Base-by-base conservation (phyloP, 2,329 filamentous ascomycete genomes). In the Xylariaceae sp. region DNA sequence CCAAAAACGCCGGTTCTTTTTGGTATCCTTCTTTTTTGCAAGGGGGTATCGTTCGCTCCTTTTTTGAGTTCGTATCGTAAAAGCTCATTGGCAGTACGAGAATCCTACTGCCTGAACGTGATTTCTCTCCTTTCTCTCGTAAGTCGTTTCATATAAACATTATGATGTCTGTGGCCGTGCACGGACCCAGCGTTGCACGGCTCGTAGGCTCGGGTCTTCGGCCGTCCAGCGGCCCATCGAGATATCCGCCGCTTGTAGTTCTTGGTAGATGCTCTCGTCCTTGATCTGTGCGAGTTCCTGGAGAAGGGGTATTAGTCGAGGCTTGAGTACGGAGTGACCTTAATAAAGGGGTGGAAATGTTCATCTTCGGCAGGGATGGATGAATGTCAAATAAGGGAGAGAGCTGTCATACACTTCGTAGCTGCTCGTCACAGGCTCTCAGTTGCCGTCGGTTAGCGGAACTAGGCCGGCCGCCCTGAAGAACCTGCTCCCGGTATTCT, bases 201-300 rank as follows among this genome's bases (percentile, higher is more conserved):
- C 64, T 38, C 72, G 65, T 36, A 80, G 61, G 48, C 70, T 74
- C 2, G 78, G 78, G 54, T 82, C 78, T 54, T 82, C 78, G 47
- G 63, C 68, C 51, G 70, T 78, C 78, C 78, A 83, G 62, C 76
- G 74, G 53, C 74, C 74, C 60, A 74, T 68, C 39, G 59, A 54
- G 17, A 70, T 60, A 54, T 82, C 78, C 14, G 70, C 70, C 24
- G 62, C 56, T 44, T 70, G 68, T 38, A 81, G 66, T 42, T 78
- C 67, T 32, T 62, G 57, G 57, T 81, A 81, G 44, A 82, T 67
- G 24, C 60, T 54, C 38, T 81, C 74, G 57, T 83, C 78, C 28
- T 70, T 77, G 49, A 81, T 71, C 27, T 64, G 64, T 21, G 69
- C 63, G 31, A 82, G 65, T 52, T 81, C 77, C 78, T 78, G 40